Base-by-base conservation (phyloP, 768 basidiomycete species). In the Trametes elegans region DNA sequence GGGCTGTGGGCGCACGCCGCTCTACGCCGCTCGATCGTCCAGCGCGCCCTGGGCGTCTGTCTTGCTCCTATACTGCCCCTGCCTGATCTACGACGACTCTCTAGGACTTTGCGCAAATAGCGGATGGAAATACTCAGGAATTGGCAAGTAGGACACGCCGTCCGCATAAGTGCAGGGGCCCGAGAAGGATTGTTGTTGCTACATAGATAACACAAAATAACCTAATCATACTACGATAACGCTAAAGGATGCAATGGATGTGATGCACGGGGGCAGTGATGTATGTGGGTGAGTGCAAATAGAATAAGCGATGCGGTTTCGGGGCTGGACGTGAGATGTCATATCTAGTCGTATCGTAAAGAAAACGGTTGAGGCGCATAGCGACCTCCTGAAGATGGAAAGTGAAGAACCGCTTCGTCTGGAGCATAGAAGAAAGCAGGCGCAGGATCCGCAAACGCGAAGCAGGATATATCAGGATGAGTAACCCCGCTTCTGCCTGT, bases 401-500 rank as follows among this genome's bases (percentile, higher is more conserved):
- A 28, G n/a, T 24, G 18, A 32, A 7, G 42, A 4, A n/a, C n/a
- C n/a, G n/a, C n/a, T n/a, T n/a, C n/a, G n/a, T n/a, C 34, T 19
- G 43, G n/a, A 31, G n/a, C 10, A 29, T 18, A n/a, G 29, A 29
- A 19, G 45, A 3, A 10, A 52, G 10, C 46, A 0, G n/a, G 42
- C 18, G 24, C 14, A 21, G 11, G 11, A 26, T 9, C 26, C 29
- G 14, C 13, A 42, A 44, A 9, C 24, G 40, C 16, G 38, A 28
- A n/a, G 32, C 13, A 41, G 16, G 19, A 23, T 13, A 21, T 26
- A 53, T 51, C 40, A 14, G 27, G 24, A 36, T 13, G 45, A 51
- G 21, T 45, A 27, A 10, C 45, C 62, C 18, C 46, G 58, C 27
- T 52, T 55, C 50, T 66, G 62, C 47, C 61, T 62, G 55, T 68